Evolutionary conservation across 1,284 basidiomycete genomes (phyloP).

Genomic region (Boletus sp.): DNA sequence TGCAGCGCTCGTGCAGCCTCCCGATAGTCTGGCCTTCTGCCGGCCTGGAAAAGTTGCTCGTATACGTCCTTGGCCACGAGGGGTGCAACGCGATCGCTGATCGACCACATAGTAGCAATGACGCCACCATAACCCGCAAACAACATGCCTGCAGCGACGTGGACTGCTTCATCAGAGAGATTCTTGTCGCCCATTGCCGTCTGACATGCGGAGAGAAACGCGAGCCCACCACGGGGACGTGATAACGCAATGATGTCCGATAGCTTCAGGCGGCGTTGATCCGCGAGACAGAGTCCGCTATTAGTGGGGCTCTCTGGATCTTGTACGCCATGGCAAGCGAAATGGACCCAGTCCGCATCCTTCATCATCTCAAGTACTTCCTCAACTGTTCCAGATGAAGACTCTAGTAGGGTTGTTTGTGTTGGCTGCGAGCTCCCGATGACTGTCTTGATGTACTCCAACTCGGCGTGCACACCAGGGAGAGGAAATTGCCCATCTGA

Average conservation of each 20-base stretch:
- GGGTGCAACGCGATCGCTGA: slow-evolving; percentile 7
- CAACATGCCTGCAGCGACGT: slow-evolving; percentile 7
- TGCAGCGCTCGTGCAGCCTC: slow-evolving; percentile 6
- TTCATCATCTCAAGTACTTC: slow-evolving; percentile 5
- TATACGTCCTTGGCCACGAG: slow-evolving; percentile 6
- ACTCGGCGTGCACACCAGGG: slow-evolving; percentile 4
- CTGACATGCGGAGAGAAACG: slow-evolving; percentile 10
- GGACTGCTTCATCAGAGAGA: slow-evolving; percentile 5
- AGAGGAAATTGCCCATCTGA: background rate
- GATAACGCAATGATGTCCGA: slow-evolving; percentile 2
- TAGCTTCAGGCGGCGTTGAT: background rate
- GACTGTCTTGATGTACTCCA: background rate
- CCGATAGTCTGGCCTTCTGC: background rate
- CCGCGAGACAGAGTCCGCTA: slow-evolving; percentile 1
- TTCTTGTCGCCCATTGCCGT: slow-evolving; percentile 5
- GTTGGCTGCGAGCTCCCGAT: background rate
- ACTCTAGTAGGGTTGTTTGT: background rate
- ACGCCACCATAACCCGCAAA: slow-evolving; percentile 4
- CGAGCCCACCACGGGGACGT: slow-evolving; percentile 2
- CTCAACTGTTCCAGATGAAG: background rate
- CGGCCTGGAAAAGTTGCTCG: background rate
- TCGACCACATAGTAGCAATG: slow-evolving; percentile 8
- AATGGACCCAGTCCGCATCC: slow-evolving; percentile 8
- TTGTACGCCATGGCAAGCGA: slow-evolving; percentile 10
- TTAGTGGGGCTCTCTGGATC: background rate